Base-by-base conservation (phyloP, 805 yeast species). In the Ogataea trehaloabstinens region DNA sequence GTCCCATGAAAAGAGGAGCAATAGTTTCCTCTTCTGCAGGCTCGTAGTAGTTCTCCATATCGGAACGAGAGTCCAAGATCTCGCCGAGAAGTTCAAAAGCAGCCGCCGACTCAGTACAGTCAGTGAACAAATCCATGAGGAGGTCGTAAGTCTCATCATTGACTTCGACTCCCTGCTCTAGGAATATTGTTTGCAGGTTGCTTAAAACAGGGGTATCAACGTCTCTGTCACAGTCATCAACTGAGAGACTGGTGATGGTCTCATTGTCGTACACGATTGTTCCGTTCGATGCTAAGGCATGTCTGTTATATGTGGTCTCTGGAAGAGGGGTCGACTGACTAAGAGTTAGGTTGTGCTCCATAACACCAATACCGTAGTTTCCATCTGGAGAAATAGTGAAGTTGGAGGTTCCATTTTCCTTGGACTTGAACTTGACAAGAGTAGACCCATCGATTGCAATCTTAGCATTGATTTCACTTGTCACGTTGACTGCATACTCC, bases 341-440 rank as follows among this genome's bases (percentile, higher is more conserved):
- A 31, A 56, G 35, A 17, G 56, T 53, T 45, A 71, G 43, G 43
- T 58, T 37, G 63, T 70, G 50, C 49, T 60, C 53, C 24, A 62
- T 48, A 3, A 51, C 37, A 6, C 77, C 79, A n/a, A 48, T 45
- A 1, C 80, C 80, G 43, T 63, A 57, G 46, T 74, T 73, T 3
- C 78, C 78, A 7, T 41, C 31, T n/a, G 71, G 70, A 5, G 73
- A 59, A 3, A 73, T 31, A 1, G 69, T 63, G 47, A 58, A 73
- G 6, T 45, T 44, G 0, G 80, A 71, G 2, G 72, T 62, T 17
- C 80, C 81, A 31, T 67, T 64, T 46, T 74, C 78, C 18, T 46
- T 44, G 6, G 59, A 53, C 19, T 46, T 39, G 19, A 63, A 44
- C 8, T 56, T 45, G 38, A 66, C 37, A 4, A 59, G 38, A 25